phyloP scores from a whole-genome alignment of 2,329 filamentous ascomycete species.

The Epichloe typhina region DNA sequence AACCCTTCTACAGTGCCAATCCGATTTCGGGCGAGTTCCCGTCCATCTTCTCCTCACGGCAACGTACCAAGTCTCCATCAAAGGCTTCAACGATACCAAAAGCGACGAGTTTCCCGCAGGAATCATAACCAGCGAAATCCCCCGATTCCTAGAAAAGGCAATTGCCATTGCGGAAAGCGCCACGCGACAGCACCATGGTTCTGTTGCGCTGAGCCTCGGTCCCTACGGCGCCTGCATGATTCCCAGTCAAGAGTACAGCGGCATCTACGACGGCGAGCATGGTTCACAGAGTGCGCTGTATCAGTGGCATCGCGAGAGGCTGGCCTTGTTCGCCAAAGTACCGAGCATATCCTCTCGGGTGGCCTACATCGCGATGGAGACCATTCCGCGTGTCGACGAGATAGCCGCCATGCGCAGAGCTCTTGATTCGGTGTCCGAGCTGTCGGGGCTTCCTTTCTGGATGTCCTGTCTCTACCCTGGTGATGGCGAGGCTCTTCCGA shows the following conservation, averaged over 20 bases:
- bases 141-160: slow-evolving; percentile 29
- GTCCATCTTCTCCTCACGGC: slow-evolving; percentile 53
- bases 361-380: slow-evolving; percentile 50
- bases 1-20: slow-evolving; percentile 41
- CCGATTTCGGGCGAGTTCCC: slow-evolving; percentile 40
- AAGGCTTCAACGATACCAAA: slow-evolving; percentile 40
- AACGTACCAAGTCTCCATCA: slow-evolving; percentile 50
- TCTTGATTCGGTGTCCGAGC: slow-evolving; percentile 15
- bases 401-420: slow-evolving; percentile 41
- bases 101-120: slow-evolving; percentile 29
- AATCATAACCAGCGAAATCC: slow-evolving; percentile 25
- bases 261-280: slow-evolving; percentile 41
- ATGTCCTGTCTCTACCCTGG: slow-evolving; percentile 47
- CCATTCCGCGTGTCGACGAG: slow-evolving; percentile 49
- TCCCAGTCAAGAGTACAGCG: slow-evolving; percentile 53
- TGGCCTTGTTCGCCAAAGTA: slow-evolving; percentile 35
- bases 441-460: slow-evolving; percentile 37
- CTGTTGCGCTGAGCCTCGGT: slow-evolving; percentile 46
- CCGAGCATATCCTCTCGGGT: slow-evolving; percentile 26
- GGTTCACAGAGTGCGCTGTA: slow-evolving; percentile 29
- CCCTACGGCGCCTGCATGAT: slow-evolving; percentile 56
- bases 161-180: slow-evolving; percentile 29
- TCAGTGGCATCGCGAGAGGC: slow-evolving; percentile 43
- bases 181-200: slow-evolving; percentile 12
- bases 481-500: slow-evolving; percentile 35